phyloP scores from a whole-genome alignment of 2,329 filamentous ascomycete genomes.

The Dactylellina haptotyla region DNA sequence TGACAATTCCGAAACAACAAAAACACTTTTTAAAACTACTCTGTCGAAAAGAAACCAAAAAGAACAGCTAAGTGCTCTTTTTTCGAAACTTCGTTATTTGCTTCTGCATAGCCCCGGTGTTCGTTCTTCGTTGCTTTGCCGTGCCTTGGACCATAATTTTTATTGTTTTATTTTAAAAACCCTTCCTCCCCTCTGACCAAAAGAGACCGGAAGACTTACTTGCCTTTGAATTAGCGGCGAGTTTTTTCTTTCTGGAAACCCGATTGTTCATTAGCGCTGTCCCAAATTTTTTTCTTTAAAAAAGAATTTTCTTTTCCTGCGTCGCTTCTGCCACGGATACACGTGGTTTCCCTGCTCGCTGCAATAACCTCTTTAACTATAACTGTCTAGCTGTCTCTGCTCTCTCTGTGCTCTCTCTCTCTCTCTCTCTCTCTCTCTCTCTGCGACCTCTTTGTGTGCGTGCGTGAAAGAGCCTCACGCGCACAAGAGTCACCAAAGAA shows the following conservation, averaged over 20 bases:
- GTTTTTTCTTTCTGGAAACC: not conserved
- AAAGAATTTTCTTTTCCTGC: not conserved
- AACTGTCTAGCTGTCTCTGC: not conserved
- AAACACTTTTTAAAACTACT: too few species aligned
- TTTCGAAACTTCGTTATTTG: conserved; percentile 18
- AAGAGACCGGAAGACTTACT: too few species aligned
- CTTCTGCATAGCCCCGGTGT: conserved; percentile 47
- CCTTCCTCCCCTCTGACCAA: not conserved
- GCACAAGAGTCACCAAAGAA: too few species aligned
- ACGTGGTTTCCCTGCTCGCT: not conserved
- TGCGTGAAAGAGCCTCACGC: too few species aligned
- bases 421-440: not conserved
- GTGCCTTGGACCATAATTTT: conserved; percentile 14
- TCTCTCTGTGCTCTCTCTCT: too few species aligned
- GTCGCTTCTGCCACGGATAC: not conserved
- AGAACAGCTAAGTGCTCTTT: conserved; percentile 49
- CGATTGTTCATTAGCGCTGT: not conserved
- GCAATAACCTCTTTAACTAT: not conserved
- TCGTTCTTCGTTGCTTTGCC: conserved; percentile 33
- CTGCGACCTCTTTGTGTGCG: too few species aligned
- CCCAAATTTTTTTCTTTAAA: not conserved
- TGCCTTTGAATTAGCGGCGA: not conserved
- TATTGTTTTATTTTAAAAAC: conserved; percentile 8
- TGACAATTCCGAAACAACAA: too few species aligned
- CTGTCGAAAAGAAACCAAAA: conserved; percentile 1